Evolutionary conservation across 768 basidiomycete species (phyloP).

Genomic region (Leccinum incarnatum): DNA sequence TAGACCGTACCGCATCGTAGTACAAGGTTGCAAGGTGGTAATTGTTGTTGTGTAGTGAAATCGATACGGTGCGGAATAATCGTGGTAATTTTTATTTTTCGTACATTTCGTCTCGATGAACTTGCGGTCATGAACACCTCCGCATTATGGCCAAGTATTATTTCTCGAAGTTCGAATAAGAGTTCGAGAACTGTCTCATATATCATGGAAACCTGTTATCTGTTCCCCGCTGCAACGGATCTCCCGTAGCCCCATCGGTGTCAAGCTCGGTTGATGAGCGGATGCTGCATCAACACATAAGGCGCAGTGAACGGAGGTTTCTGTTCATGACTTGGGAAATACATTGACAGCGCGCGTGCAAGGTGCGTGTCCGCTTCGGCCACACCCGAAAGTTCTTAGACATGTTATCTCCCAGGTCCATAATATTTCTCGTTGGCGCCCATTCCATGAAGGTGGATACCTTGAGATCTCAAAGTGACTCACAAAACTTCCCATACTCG

Average conservation of each 20-base stretch:
- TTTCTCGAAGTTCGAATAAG: not conserved
- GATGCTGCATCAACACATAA: not conserved
- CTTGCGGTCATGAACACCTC: no score
- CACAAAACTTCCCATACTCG: not conserved
- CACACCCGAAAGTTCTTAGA: not conserved
- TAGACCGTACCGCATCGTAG: conserved; percentile 51
- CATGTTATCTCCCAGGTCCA: not conserved
- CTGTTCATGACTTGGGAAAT: not conserved
- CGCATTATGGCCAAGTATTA: not conserved
- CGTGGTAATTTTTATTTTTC: not conserved
- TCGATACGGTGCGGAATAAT: not conserved
- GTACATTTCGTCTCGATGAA: not conserved
- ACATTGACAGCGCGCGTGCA: not conserved
- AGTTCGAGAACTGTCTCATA: not conserved
- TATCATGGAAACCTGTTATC: not conserved
- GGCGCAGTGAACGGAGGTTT: not conserved
- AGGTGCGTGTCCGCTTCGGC: not conserved
- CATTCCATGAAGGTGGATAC: not conserved
- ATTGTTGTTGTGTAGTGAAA: conserved; percentile 1
- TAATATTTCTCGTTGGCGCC: not conserved
- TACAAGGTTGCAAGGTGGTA: not conserved
- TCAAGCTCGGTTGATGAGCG: not conserved
- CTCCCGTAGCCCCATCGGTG: not conserved
- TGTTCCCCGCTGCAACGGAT: not conserved
- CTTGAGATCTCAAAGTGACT: not conserved